Percentiles rank a stretch among this genome's conserved stretches.
These are phyloP conservation scores for Cladochytrium replicatum DNA, from an alignment of 192 early-diverging fungal genomes.

Conservation along the genomic window DNA sequence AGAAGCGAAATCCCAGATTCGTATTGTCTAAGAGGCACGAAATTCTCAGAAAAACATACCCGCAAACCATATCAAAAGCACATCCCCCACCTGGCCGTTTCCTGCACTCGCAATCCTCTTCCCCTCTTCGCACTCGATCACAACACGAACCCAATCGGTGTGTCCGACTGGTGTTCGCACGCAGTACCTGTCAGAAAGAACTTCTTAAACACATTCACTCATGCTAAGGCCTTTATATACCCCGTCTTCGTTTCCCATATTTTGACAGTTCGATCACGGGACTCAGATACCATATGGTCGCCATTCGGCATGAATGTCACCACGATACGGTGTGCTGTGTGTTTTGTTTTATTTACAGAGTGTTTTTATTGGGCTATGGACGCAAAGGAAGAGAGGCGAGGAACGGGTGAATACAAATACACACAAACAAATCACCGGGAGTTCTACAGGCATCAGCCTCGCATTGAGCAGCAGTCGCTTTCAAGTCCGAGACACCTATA, in stretches of 20 bases:
- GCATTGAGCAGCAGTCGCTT: too few species aligned
- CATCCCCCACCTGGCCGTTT: slow-evolving; percentile 88
- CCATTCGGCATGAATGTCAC: slow-evolving; percentile 64
- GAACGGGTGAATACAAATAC: too few species aligned
- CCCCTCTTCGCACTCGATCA: slow-evolving; percentile 59
- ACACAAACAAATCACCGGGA: too few species aligned
- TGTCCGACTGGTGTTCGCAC: slow-evolving; percentile 70
- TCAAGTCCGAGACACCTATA: too few species aligned
- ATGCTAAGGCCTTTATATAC: too few species aligned
- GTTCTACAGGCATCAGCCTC: too few species aligned
- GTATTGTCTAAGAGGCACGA: slow-evolving; percentile 58
- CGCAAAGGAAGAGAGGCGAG: too few species aligned
- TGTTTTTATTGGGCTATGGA: too few species aligned
- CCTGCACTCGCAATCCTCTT: slow-evolving; percentile 63
- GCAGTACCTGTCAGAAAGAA: slow-evolving; percentile 56
- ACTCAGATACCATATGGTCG: slow-evolving; percentile 74
- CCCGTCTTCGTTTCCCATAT: slow-evolving; percentile 80
- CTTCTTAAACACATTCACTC: too few species aligned
- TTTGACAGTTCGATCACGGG: slow-evolving; percentile 83
- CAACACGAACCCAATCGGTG: slow-evolving; percentile 80
- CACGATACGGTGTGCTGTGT: slow-evolving; percentile 84
- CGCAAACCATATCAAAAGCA: too few species aligned
- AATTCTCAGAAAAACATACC: too few species aligned
- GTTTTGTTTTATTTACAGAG: too few species aligned
- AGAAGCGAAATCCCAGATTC: slow-evolving; percentile 63